These are phyloP conservation scores for Adansonia gregorii DNA, from an alignment of 441 rosid species.

Conservation along the genomic window DNA sequence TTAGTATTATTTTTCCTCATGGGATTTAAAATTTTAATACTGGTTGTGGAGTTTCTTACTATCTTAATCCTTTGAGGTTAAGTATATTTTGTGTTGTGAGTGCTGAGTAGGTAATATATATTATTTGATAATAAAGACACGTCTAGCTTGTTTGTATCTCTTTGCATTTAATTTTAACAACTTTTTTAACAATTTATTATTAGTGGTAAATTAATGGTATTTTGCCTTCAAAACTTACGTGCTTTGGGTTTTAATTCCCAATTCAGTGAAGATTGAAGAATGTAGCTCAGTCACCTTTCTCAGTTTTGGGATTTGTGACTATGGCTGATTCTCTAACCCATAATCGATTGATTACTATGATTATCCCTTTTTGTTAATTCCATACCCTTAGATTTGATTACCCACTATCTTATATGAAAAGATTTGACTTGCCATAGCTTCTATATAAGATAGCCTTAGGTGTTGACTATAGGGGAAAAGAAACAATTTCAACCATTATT, in stretches of 20 bases:
- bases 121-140: not conserved
- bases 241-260: not conserved
- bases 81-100: not conserved
- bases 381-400: not conserved
- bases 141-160: not conserved
- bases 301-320: not conserved
- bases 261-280: slow-evolving; percentile 1
- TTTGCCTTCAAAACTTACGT: not conserved
- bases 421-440: not conserved
- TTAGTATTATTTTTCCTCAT: not conserved
- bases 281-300: not conserved
- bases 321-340: not conserved
- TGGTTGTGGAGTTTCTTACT: not conserved
- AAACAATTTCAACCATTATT: not conserved
- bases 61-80: not conserved
- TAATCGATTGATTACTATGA: not conserved
- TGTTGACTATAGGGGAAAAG: too few relatives aligned
- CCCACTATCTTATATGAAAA: not conserved
- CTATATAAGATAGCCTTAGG: not conserved
- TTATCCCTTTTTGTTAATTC: not conserved
- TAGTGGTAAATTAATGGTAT: not conserved
- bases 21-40: not conserved
- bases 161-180: not conserved
- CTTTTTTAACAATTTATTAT: not conserved
- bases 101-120: not conserved